Conservation (phyloP, 2,329 filamentous ascomycete genomes). For the Epichloe sp. region DNA sequence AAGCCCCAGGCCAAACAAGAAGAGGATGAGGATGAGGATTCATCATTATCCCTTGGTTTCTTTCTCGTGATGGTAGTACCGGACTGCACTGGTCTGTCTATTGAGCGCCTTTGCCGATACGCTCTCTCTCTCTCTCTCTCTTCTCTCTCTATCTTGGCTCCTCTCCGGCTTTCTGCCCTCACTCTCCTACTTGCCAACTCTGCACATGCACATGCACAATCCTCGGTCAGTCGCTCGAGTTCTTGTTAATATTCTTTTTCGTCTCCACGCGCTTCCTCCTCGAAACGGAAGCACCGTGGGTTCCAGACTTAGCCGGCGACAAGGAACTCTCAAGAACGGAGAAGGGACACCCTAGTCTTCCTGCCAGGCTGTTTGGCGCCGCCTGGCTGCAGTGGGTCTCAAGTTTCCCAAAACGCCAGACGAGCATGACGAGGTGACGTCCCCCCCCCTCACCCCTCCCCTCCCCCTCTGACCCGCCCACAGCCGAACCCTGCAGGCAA, state of each 20-base stretch:
- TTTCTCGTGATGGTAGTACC: neutral
- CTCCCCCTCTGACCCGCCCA: conserved; percentile 6
- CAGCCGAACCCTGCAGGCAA: conserved; percentile 6
- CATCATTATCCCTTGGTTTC: conserved; percentile 8
- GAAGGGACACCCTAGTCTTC: neutral
- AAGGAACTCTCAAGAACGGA: conserved; percentile 5
- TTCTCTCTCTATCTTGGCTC: too few relatives aligned
- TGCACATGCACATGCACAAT: neutral
- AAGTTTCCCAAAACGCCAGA: conserved; percentile 2
- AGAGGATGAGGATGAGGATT: too few relatives aligned
- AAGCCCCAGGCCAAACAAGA: conserved; percentile 13
- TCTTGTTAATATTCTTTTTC: neutral
- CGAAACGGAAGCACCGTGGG: conserved; percentile 7
- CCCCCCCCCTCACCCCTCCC: neutral
- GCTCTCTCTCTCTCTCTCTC: too few relatives aligned
- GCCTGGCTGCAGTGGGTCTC: conserved; percentile 2
- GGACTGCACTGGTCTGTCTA: neutral
- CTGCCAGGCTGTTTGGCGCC: conserved; percentile 1
- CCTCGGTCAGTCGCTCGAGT: too few relatives aligned
- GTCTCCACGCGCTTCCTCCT: conserved; percentile 6
- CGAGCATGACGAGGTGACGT: neutral
- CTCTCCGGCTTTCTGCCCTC: neutral
- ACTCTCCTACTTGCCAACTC: neutral
- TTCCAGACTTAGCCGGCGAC: conserved; percentile 8
- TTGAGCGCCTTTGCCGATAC: neutral